Evolutionary conservation across 2,329 filamentous ascomycete species (phyloP).

Genomic region (Colletotrichum sp.): DNA sequence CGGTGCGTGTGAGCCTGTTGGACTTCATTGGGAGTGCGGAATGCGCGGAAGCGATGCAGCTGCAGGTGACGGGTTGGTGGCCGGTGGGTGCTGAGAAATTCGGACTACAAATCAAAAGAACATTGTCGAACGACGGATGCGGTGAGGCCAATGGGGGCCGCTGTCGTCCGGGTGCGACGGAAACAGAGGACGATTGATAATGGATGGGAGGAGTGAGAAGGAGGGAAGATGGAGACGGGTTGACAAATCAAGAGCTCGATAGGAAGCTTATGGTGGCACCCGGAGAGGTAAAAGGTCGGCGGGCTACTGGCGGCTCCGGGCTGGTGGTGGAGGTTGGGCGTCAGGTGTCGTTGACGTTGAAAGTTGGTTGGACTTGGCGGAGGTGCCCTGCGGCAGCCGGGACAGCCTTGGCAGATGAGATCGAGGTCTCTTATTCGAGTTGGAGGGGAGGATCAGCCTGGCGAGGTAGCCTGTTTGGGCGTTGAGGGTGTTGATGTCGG

Average conservation of each 20-base stretch:
- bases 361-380: neutral
- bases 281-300: neutral
- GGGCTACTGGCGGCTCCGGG: neutral
- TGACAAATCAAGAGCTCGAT: slow-evolving; percentile 6
- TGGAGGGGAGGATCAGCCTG: neutral
- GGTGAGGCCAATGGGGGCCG: neutral
- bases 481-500: neutral
- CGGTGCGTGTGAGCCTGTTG: neutral
- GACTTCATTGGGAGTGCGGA: slow-evolving; percentile 9
- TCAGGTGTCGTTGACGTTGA: slow-evolving; percentile 8
- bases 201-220: neutral
- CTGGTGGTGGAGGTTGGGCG: neutral
- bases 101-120: neutral
- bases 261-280: neutral
- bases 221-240: neutral
- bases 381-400: neutral
- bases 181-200: neutral
- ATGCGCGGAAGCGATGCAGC: neutral
- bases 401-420: neutral
- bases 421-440: neutral
- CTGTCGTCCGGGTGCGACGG: neutral
- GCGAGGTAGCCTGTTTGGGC: neutral
- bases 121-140: neutral
- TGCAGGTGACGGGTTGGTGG: neutral
- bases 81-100: neutral